Base-by-base conservation (phyloP, 306 rosid species). In the Dryas drummondii region DNA sequence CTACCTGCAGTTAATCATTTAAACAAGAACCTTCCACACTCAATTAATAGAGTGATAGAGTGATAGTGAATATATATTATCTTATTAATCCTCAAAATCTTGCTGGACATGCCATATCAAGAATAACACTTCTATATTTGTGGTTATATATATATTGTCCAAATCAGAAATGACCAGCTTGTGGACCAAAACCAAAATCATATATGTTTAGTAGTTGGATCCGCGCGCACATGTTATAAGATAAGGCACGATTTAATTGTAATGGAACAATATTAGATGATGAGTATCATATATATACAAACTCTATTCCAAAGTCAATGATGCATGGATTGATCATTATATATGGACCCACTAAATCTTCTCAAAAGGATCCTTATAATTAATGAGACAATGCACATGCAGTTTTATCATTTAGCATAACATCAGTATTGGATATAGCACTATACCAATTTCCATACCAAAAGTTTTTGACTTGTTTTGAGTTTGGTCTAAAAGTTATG, bases 331-430 rank as follows among this genome's bases (percentile, higher is more conserved):
- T 76, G 82, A 62, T 3, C 41, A 53, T n/a, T 81, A 46, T 22
- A 22, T 22, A 22, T 72, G 86, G 88, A 79, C 87, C 87, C 81
- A 86, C 86, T 69, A 71, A 83, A 88, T 82, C 91, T 60, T 52
- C 47, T 49, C 48, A 63, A 80, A 86, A 82, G 79, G 40, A 64
- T 79, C 2, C 53, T 76, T 68, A 71, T 32, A 69, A 56, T 75
- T 32, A 69, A 56, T 75, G 57, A 44, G 37, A 78, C 61, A 52
- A 26, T 45, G 26, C 76, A 67, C 68, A 22, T 22, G 22, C 22
- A 50, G 51, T 51, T 68, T 50, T 37, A 68, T 68, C 46, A 50
- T 68, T 5, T 68, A 49, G 47, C 72, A 26, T 15, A 68, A 68
- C 49, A 68, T 26, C 40, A 66, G 10, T 41, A 66, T 42, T 66